Base-by-base conservation (phyloP, 129 eudicot genomes). In the Ambrosia trifida region DNA sequence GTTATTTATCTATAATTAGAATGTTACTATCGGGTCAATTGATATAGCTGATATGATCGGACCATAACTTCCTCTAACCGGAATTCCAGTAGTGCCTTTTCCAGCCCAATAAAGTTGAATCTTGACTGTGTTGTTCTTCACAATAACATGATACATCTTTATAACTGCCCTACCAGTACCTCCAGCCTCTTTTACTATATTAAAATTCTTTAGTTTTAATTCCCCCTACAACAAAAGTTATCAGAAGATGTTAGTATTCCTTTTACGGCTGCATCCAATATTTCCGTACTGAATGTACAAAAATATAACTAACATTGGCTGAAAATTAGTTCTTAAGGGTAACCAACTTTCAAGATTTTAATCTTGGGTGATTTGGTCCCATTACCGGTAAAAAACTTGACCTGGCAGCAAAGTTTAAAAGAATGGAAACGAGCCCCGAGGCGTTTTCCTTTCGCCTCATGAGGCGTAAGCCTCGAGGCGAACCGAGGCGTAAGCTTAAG, bases 31-130 rank as follows among this genome's bases (percentile, higher is more conserved):
- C 17, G 92, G 92, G 50, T 82, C 88, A 44, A 89, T 79, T 28
- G 96, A 86, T 78, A 89, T 86, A 60, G 96, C 96, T 31, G 96
- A 89, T 71, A 89, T 84, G 30, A 86, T 81, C 51, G 96, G 96
- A 66, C 96, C 96, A 72, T 89, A 89, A 73, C 18, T 69, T 80
- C 96, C 96, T 76, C 96, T 84, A 31, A 43, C 28, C 11, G 93
- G 96, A 72, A 89, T 86, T 49, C 93, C 93, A 14, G 90, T 82
- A 72, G 96, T 89, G 60, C 96, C 93, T 76, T 56, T 89, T 52
- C 93, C 96, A 19, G 90, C 90, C 93, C 90, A 86, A 51, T 76
- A 84, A 57, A 89, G 81, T 76, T 80, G 86, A 61, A 89, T 84
- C 78, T 86, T 89, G 65, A 89, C 45, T 6, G 93, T 84, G 69